These are phyloP conservation scores for Parachlorella kessleri DNA, from an alignment of 139 green algal genomes.

Conservation along the genomic window DNA sequence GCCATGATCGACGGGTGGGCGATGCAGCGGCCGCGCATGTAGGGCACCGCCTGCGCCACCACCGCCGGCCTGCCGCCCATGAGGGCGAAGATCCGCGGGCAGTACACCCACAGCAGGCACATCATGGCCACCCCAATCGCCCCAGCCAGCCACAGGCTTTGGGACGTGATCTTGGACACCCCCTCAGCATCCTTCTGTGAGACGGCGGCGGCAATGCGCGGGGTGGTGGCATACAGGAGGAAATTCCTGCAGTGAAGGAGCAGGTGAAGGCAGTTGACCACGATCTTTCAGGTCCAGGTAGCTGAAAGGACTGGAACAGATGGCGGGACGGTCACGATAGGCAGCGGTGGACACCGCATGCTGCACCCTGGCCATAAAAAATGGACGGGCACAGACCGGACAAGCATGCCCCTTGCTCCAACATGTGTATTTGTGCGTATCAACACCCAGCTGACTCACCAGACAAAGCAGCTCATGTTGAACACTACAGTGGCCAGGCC, in stretches of 20 bases:
- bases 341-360: too few relatives aligned
- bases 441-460: neutral
- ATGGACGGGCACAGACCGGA: neutral
- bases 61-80: conserved; percentile 42
- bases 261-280: neutral
- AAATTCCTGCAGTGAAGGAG: conserved; percentile 36
- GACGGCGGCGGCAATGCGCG: conserved; percentile 28
- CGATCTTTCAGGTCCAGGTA: too few relatives aligned
- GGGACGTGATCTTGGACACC: conserved; percentile 25
- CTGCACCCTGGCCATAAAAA: too few relatives aligned
- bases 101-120: conserved; percentile 17
- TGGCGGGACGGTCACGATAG: too few relatives aligned
- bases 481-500: conserved; percentile 31
- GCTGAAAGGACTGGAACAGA: too few relatives aligned
- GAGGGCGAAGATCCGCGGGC: conserved; percentile 18
- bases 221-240: conserved; percentile 45
- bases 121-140: conserved; percentile 26
- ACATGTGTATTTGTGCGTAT: neutral
- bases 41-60: conserved; percentile 25
- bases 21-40: conserved; percentile 39
- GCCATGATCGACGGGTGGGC: conserved; percentile 37
- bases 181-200: conserved; percentile 21
- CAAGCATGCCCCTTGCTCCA: neutral
- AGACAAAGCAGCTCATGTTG: conserved; percentile 41
- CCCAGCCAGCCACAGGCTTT: conserved; percentile 39